A percentile compares a stretch with the other conserved stretches of the same genome.
phyloP scores from a whole-genome alignment of 208 protist species.

The Acanthamoeba lenticulata region DNA sequence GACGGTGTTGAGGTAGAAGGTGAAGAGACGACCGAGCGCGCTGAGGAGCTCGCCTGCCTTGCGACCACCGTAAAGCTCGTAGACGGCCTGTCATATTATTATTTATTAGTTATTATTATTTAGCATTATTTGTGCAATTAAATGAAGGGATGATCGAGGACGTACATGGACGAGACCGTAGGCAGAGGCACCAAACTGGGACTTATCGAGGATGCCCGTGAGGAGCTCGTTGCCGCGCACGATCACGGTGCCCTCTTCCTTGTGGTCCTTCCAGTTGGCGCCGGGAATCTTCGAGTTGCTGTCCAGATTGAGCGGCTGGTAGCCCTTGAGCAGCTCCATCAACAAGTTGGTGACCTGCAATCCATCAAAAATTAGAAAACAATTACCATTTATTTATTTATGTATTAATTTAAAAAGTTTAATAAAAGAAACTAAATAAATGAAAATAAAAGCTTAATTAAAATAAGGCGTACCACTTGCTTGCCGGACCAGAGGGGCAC shows the following conservation, averaged over 20 bases:
- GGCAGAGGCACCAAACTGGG: slow-evolving; percentile 89
- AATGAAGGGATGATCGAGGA: neutral
- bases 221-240: slow-evolving; percentile 96
- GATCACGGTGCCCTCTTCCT: slow-evolving; percentile 79
- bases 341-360: slow-evolving; percentile 80
- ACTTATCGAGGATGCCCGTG: slow-evolving; percentile 98
- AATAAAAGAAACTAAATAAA: no score
- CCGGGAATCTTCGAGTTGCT: slow-evolving; percentile 90
- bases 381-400: no score
- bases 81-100: slow-evolving; percentile 95
- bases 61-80: slow-evolving; percentile 98
- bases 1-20: slow-evolving; percentile 93
- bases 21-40: slow-evolving; percentile 95
- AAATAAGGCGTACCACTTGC: slow-evolving; percentile 93
- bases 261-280: slow-evolving; percentile 84
- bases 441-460: slow-evolving; percentile 70
- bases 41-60: slow-evolving; percentile 95
- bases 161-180: slow-evolving; percentile 80
- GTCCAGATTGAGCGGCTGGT: slow-evolving; percentile 87
- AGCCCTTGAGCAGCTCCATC: slow-evolving; percentile 78
- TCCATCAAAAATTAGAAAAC: no score
- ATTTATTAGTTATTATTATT: slow-evolving; percentile 55
- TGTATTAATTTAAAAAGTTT: no score
- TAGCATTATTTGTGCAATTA: neutral
- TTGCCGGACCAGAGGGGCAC: slow-evolving; percentile 96